These are phyloP conservation scores for Yueomyces sp. DNA, from an alignment of 1,139 yeast genomes.

Conservation along the genomic window DNA sequence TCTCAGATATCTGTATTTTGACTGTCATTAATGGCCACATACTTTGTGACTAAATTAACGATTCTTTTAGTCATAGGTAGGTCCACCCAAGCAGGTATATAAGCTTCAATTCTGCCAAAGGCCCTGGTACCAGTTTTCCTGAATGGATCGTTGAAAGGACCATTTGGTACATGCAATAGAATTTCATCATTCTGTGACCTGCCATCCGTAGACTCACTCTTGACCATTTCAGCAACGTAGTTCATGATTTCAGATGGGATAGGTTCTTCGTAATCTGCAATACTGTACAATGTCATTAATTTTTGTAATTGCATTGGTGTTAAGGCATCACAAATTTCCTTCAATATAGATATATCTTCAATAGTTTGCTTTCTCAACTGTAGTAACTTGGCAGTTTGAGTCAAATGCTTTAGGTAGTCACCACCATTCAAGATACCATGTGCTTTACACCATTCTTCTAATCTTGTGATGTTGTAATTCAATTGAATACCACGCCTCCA, in stretches of 20 bases:
- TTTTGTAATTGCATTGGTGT: constrained; percentile 92
- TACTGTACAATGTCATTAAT: constrained; percentile 75
- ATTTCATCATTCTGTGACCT: constrained; percentile 37
- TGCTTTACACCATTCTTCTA: constrained; percentile 97
- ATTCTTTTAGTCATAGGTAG: constrained; percentile 81
- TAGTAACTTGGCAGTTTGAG: constrained; percentile 87
- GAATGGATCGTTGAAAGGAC: constrained; percentile 81
- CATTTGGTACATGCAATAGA: constrained; percentile 49
- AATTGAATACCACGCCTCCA: constrained; percentile 98
- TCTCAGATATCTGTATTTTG: background rate
- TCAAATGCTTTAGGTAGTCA: constrained; percentile 73
- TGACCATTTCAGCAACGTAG: constrained; percentile 76
- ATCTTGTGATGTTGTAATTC: constrained; percentile 88
- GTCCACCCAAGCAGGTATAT: constrained; percentile 90
- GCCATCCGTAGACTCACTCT: constrained; percentile 33
- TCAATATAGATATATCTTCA: constrained; percentile 84
- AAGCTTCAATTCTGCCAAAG: constrained; percentile 83
- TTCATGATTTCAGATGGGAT: constrained; percentile 74
- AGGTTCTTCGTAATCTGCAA: constrained; percentile 94
- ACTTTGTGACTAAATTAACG: constrained; percentile 79
- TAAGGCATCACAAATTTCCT: constrained; percentile 89
- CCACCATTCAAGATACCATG: constrained; percentile 88
- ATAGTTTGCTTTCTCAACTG: constrained; percentile 85
- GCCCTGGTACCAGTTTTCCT: constrained; percentile 78
- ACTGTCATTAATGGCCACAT: constrained; percentile 36